Percentiles rank a stretch among this genome's conserved stretches.
phyloP scores from a whole-genome alignment of 139 green algal genomes.

The Monoraphidium neglectum region DNA sequence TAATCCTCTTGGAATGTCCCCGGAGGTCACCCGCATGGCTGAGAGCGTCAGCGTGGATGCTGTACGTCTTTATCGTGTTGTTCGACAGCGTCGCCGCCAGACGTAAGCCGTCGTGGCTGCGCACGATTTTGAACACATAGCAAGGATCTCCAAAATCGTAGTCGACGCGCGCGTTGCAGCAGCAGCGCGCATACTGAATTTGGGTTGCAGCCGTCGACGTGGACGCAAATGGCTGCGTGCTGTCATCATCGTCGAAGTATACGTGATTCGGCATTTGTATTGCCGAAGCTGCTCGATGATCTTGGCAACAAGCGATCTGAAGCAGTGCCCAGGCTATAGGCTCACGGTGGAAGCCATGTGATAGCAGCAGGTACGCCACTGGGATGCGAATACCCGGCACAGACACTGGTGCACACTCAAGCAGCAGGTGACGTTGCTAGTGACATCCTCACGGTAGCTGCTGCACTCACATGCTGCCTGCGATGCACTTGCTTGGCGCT shows the following conservation, averaged over 20 bases:
- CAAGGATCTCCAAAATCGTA: slow-evolving; percentile 54
- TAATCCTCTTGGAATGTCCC: slow-evolving; percentile 50
- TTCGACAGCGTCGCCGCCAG: slow-evolving; percentile 60
- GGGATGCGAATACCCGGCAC: no score
- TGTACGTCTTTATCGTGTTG: slow-evolving; percentile 61
- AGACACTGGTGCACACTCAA: no score
- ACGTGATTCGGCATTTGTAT: no score
- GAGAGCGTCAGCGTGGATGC: slow-evolving; percentile 28
- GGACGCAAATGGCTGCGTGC: not conserved
- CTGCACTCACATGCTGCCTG: no score
- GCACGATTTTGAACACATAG: slow-evolving; percentile 67
- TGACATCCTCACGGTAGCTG: no score
- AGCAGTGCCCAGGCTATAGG: no score
- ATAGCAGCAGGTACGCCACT: no score
- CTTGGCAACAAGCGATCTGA: no score
- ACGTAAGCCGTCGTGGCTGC: slow-evolving; percentile 10
- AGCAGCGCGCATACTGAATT: slow-evolving; percentile 27
- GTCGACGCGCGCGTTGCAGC: slow-evolving; percentile 37
- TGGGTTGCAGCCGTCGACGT: not conserved
- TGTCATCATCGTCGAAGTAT: slow-evolving; percentile 25
- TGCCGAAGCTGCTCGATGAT: no score
- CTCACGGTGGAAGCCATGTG: no score
- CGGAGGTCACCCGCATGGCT: slow-evolving; percentile 52
- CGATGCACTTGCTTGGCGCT: no score
- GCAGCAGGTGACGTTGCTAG: no score